phyloP scores from a whole-genome alignment of 1,284 basidiomycete species.

The Athelia sp. region DNA sequence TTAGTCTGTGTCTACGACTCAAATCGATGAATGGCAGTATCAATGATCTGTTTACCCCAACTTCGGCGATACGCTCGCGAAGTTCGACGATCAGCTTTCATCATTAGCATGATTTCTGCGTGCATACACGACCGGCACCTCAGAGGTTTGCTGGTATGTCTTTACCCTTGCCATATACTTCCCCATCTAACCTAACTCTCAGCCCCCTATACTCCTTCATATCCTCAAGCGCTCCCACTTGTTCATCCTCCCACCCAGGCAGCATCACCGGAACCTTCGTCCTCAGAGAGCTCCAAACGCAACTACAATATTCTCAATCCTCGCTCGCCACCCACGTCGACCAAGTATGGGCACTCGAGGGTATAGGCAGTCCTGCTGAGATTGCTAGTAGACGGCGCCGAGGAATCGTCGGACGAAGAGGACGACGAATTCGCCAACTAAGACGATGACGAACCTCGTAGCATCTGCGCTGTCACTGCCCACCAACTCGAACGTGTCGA shows the following conservation, averaged over 20 bases:
- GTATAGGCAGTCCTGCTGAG: conserved; percentile 72
- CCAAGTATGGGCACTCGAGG: conserved; percentile 81
- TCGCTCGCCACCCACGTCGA: conserved; percentile 80
- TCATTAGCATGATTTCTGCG: no score
- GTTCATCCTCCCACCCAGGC: conserved; percentile 53
- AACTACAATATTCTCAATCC: conserved; percentile 83
- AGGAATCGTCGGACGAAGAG: conserved; percentile 12
- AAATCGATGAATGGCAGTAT: no score
- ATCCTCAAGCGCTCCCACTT: conserved; percentile 57
- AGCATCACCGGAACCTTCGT: conserved; percentile 16
- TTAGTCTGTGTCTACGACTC: no score
- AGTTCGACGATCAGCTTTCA: no score
- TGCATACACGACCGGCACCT: conserved; percentile 91
- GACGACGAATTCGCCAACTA: conserved; percentile 34
- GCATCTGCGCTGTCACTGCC: conserved; percentile 57
- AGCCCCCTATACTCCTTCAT: conserved; percentile 60
- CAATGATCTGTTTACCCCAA: no score
- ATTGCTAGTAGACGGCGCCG: conserved; percentile 55
- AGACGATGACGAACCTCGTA: conserved; percentile 53
- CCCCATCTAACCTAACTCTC: conserved; percentile 8
- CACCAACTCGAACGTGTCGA: conserved; percentile 72
- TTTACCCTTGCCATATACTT: conserved; percentile 3
- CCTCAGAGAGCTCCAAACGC: conserved; percentile 61
- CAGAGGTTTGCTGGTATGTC: conserved; percentile 73
- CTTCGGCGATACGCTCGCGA: no score